These are phyloP conservation scores for Solanum paucissectum DNA, from an alignment of 257 asterid genomes.

Conservation along the genomic window DNA sequence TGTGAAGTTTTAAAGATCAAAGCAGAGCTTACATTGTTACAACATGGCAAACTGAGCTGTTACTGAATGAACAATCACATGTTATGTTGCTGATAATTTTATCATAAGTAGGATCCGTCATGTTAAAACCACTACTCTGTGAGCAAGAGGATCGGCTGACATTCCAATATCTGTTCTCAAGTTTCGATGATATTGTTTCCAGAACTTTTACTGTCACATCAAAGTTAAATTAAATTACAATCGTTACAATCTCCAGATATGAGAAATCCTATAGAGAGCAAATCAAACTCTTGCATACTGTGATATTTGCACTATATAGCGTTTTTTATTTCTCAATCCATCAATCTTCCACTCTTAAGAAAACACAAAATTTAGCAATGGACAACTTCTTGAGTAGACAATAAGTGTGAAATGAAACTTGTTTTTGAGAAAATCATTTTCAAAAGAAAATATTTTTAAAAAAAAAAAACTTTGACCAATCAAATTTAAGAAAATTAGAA, in stretches of 20 bases:
- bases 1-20: background rate
- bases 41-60: conserved; percentile 55
- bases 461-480: background rate
- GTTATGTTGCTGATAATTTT: conserved; percentile 17
- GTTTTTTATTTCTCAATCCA: background rate
- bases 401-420: background rate
- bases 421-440: background rate
- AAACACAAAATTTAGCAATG: background rate
- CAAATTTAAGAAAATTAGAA: background rate
- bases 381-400: background rate
- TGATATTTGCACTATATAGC: background rate
- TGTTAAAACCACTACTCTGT: conserved; percentile 25
- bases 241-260: background rate
- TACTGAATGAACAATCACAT: conserved; percentile 53
- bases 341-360: background rate
- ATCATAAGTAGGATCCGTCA: background rate
- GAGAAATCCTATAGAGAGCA: background rate
- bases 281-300: background rate
- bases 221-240: conserved; percentile 2
- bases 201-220: conserved; percentile 51
- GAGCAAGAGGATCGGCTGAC: conserved; percentile 40
- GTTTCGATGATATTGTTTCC: conserved; percentile 42
- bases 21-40: conserved; percentile 52
- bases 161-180: conserved; percentile 48
- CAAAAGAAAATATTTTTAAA: background rate